Percentiles rank a stretch among this genome's conserved stretches.
phyloP scores from a whole-genome alignment of 768 basidiomycete species.

The Boletus subcaerulescens region DNA sequence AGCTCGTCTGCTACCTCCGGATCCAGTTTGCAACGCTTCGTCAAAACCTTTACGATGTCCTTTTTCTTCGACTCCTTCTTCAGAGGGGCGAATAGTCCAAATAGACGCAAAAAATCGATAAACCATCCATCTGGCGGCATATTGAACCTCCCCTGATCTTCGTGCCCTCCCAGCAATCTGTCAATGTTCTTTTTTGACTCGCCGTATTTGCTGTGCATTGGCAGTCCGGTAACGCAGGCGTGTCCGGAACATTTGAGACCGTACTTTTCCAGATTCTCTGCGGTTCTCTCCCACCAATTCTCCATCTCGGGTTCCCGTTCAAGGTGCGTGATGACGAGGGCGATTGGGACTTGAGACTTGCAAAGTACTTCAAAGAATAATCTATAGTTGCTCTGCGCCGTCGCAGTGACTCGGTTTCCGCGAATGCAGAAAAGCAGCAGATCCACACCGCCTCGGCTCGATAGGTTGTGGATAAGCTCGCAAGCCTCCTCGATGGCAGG shows the following conservation, averaged over 20 bases:
- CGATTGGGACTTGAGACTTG: slow-evolving; percentile 29
- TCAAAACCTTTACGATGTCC: slow-evolving; percentile 23
- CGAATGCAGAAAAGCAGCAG: slow-evolving; percentile 44
- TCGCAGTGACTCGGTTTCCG: slow-evolving; percentile 38
- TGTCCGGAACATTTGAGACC: slow-evolving; percentile 28
- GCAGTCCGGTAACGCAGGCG: slow-evolving; percentile 36
- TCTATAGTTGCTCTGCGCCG: slow-evolving; percentile 38
- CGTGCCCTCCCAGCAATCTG: slow-evolving; percentile 13
- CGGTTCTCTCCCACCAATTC: slow-evolving; percentile 33
- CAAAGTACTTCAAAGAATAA: slow-evolving; percentile 44
- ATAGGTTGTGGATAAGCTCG: slow-evolving; percentile 34
- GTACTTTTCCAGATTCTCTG: slow-evolving; percentile 19
- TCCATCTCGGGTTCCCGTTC: slow-evolving; percentile 36
- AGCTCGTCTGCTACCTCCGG: slow-evolving; percentile 19
- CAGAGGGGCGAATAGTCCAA: slow-evolving; percentile 23
- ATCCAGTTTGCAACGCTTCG: slow-evolving; percentile 29
- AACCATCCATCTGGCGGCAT: slow-evolving; percentile 29
- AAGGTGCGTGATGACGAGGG: slow-evolving; percentile 38
- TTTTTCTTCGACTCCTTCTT: slow-evolving; percentile 23
- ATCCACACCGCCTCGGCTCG: slow-evolving; percentile 33
- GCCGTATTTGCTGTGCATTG: slow-evolving; percentile 26
- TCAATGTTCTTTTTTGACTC: slow-evolving; percentile 20
- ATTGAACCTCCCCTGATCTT: slow-evolving; percentile 15
- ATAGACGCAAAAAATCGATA: slow-evolving; percentile 22
- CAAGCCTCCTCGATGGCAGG: slow-evolving; percentile 30